A percentile compares a stretch with the other conserved stretches of the same genome.
phyloP scores from a whole-genome alignment of 345 rosid genomes.

The Combretum micranthum region DNA sequence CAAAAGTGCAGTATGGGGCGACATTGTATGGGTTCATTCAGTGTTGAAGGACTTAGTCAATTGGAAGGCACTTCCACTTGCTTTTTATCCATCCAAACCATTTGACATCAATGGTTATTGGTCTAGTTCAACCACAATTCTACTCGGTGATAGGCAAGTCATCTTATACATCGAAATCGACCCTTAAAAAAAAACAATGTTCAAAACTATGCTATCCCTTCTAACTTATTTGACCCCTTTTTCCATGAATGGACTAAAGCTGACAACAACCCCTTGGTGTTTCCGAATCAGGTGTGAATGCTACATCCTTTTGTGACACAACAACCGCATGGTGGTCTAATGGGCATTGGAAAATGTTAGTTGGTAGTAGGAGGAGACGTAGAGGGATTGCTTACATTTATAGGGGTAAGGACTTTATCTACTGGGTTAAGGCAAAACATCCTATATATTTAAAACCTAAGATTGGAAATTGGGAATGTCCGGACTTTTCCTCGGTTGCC shows the following conservation, averaged over 20 bases:
- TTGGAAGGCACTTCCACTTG: conserved; percentile 68
- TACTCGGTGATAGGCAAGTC: conserved; percentile 45
- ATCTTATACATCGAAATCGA: conserved; percentile 75
- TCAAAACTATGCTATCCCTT: conserved; percentile 72
- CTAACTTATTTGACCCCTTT: conserved; percentile 61
- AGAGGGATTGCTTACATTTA: conserved; percentile 64
- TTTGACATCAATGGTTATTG: conserved; percentile 74
- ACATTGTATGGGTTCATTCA: conserved; percentile 94
- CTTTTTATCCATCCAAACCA: conserved; percentile 55
- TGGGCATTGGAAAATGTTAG: conserved; percentile 53
- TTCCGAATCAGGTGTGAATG: conserved; percentile 40
- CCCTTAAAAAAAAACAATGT: conserved; percentile 32
- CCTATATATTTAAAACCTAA: conserved; percentile 42
- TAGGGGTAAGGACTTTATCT: conserved; percentile 51
- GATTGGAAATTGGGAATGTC: conserved; percentile 95
- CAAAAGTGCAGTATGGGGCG: conserved; percentile 89
- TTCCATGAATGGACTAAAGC: conserved; percentile 80
- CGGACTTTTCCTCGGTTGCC: conserved; percentile 72
- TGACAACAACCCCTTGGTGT: conserved; percentile 47
- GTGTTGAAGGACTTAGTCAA: conserved; percentile 76
- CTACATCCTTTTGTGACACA: conserved; percentile 80
- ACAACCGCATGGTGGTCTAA: conserved; percentile 71
- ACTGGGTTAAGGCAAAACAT: conserved; percentile 62
- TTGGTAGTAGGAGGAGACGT: conserved; percentile 44
- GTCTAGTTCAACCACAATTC: conserved; percentile 88